phyloP scores from a whole-genome alignment of 1,284 basidiomycete species.

The Melampsora larici-populina region DNA sequence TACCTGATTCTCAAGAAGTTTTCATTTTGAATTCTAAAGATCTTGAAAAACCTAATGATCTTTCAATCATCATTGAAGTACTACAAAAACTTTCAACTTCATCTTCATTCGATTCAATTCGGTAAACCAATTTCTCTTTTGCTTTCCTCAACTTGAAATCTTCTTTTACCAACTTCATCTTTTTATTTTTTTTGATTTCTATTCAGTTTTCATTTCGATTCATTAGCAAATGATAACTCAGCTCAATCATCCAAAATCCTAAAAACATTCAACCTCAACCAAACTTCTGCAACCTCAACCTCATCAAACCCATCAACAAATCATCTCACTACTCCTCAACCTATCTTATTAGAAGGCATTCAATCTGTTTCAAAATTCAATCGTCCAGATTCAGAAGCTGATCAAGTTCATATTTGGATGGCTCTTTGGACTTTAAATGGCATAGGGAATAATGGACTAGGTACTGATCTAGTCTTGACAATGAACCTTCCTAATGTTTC shows the following conservation, averaged over 20 bases:
- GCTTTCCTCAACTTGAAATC: no score
- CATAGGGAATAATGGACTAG: constrained; percentile 57
- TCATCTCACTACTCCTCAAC: constrained; percentile 61
- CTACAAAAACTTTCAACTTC: constrained; percentile 61
- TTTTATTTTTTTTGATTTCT: neutral
- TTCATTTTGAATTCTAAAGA: constrained; percentile 62
- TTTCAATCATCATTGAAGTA: constrained; percentile 82
- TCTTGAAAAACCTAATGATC: no score
- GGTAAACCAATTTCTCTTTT: no score
- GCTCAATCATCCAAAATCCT: constrained; percentile 60
- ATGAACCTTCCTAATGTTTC: constrained; percentile 68
- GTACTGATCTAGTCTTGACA: constrained; percentile 72
- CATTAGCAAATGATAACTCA: constrained; percentile 86
- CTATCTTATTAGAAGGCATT: constrained; percentile 64
- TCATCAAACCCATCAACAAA: no score
- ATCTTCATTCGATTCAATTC: no score
- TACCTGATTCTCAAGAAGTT: constrained; percentile 97
- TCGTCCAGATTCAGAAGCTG: constrained; percentile 56
- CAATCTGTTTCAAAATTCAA: constrained; percentile 78
- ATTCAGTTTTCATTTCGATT: constrained; percentile 80
- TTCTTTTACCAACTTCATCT: no score
- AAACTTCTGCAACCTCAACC: no score
- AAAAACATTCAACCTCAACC: constrained; percentile 49
- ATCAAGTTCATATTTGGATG: constrained; percentile 70
- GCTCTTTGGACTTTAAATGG: constrained; percentile 70